phyloP scores from a whole-genome alignment of 2,329 filamentous ascomycete species.

The Apiospora phragmitis region DNA sequence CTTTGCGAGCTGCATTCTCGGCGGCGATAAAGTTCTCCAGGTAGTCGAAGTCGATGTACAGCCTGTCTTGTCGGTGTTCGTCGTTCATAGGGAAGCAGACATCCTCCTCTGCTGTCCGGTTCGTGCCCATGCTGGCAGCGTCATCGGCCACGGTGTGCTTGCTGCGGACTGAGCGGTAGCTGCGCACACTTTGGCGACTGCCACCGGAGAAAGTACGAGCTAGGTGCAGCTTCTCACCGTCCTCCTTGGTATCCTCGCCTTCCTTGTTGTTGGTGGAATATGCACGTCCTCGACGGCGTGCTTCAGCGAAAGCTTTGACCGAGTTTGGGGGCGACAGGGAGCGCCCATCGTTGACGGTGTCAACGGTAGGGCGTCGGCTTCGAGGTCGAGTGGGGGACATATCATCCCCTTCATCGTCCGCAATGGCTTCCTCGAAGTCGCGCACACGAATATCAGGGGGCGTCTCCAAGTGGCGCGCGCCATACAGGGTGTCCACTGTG shows the following conservation, averaged over 20 bases:
- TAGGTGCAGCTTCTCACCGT: conserved; percentile 53
- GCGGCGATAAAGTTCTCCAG: conserved; percentile 85
- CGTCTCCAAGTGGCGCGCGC: conserved; percentile 46
- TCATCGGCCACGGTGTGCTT: conserved; percentile 64
- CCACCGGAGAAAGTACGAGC: conserved; percentile 71
- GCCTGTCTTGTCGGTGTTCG: conserved; percentile 66
- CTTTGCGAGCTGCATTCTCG: conserved; percentile 49
- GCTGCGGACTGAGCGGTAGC: conserved; percentile 37
- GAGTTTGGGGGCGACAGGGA: conserved; percentile 92
- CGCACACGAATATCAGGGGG: conserved; percentile 52
- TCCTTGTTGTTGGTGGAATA: conserved; percentile 44
- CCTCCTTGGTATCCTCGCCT: conserved; percentile 18
- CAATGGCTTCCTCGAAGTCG: conserved; percentile 84
- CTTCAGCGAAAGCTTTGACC: conserved; percentile 94
- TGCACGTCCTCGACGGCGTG: conserved; percentile 79
- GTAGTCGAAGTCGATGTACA: conserved; percentile 89
- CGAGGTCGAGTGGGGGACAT: conserved; percentile 44
- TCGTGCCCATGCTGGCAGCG: conserved; percentile 59
- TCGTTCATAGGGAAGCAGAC: conserved; percentile 85
- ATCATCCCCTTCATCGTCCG: conserved; percentile 68
- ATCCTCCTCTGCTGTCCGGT: conserved; percentile 78
- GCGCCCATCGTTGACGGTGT: conserved; percentile 58
- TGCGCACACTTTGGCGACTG: conserved; percentile 61
- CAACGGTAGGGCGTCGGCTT: conserved; percentile 57
- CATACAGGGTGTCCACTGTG: conserved; percentile 72